Conservation (phyloP, 148 eudicot species). For the Vaccinium myrtillus region DNA sequence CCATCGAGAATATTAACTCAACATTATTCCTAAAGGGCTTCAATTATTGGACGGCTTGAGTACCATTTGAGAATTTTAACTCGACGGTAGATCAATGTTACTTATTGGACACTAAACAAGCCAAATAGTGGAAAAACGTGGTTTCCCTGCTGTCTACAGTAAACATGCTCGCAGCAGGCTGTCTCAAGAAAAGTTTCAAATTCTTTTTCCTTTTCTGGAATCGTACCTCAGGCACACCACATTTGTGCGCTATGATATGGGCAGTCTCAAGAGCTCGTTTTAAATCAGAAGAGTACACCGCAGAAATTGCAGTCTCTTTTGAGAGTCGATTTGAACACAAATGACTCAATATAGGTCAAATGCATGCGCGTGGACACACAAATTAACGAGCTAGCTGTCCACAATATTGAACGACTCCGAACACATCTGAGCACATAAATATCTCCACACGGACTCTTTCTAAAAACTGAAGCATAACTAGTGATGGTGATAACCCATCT, state of each 20-base stretch:
- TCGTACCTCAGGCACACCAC: conserved; percentile 49
- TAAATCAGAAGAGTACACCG: conserved; percentile 59
- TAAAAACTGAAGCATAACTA: conserved; percentile 14
- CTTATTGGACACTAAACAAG: neutral
- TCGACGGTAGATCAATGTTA: no score
- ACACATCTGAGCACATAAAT: neutral
- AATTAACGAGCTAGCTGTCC: conserved; percentile 2
- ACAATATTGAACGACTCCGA: neutral
- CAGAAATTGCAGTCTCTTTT: conserved; percentile 46
- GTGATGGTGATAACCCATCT: conserved; percentile 29
- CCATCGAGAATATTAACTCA: no score
- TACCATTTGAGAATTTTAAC: no score
- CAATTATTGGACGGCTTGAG: no score
- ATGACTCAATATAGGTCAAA: no score
- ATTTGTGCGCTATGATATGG: conserved; percentile 38
- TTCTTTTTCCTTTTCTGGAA: neutral
- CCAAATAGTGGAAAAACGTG: neutral
- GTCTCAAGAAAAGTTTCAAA: neutral
- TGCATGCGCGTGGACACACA: no score
- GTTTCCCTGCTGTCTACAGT: neutral
- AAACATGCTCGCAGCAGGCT: neutral
- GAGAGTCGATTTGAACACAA: conserved; percentile 24
- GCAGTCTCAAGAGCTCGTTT: conserved; percentile 64
- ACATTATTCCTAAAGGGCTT: no score
- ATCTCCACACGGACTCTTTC: neutral